Percentiles rank a stretch among this genome's conserved stretches.
Evolutionary conservation across 2,329 filamentous ascomycete genomes (phyloP).

Genomic region (Clonostachys chloroleuca): DNA sequence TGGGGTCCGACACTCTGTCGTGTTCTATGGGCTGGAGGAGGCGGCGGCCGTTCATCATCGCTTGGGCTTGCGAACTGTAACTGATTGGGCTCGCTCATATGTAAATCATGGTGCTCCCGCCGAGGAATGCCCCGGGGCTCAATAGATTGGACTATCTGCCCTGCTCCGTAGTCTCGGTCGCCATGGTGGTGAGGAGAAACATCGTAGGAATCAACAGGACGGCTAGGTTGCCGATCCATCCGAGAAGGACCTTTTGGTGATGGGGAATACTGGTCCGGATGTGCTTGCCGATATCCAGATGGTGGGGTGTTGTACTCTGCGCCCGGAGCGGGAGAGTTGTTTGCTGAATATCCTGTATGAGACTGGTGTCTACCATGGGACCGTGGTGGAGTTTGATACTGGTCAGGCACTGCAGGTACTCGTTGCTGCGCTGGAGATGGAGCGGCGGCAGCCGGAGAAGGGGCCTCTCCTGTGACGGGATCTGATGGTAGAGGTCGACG

Average conservation of each 20-base stretch:
- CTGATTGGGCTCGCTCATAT: slow-evolving; percentile 8
- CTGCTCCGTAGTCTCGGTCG: slow-evolving; percentile 27
- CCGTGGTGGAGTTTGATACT: slow-evolving; percentile 40
- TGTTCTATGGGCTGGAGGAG: slow-evolving; percentile 49
- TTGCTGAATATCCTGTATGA: slow-evolving; percentile 35
- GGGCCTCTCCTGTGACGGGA: slow-evolving; percentile 55
- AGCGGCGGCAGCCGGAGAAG: slow-evolving; percentile 19
- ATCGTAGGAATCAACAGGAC: slow-evolving; percentile 27
- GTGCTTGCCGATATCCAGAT: slow-evolving; percentile 20
- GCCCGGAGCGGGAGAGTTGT: slow-evolving; percentile 47
- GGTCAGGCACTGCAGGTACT: slow-evolving; percentile 19
- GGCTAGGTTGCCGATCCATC: slow-evolving; percentile 21
- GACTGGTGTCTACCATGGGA: slow-evolving; percentile 33
- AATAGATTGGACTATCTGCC: slow-evolving; percentile 13
- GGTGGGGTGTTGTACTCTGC: slow-evolving; percentile 43
- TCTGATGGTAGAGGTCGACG: slow-evolving; percentile 80
- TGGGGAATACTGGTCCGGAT: slow-evolving; percentile 29
- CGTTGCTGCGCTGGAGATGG: slow-evolving; percentile 6
- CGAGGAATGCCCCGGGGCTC: slow-evolving; percentile 26
- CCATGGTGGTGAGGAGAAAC: slow-evolving; percentile 25
- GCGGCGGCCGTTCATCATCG: slow-evolving; percentile 46
- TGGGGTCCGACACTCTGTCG: slow-evolving; percentile 38
- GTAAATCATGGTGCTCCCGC: slow-evolving; percentile 20
- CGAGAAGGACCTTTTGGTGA: slow-evolving; percentile 14
- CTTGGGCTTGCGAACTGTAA: slow-evolving; percentile 14